These are phyloP conservation scores for Triticum monococcum DNA, from an alignment of 176 grass and related monocot genomes.

Conservation along the genomic window DNA sequence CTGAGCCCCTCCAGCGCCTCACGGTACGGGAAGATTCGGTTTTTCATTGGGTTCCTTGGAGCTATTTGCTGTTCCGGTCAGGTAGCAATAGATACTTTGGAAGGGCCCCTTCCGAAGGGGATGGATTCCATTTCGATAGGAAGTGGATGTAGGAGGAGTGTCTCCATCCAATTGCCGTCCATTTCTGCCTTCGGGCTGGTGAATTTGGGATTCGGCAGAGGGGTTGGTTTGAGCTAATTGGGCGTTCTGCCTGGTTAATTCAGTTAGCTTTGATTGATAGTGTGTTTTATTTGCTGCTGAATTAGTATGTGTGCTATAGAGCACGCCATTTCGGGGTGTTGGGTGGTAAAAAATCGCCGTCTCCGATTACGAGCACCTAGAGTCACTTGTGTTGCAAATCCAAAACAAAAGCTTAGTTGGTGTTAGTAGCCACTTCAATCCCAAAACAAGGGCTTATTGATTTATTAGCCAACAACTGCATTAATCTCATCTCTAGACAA, in stretches of 20 bases:
- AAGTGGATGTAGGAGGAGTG: constrained; percentile 6
- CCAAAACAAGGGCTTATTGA: constrained; percentile 8
- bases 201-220: constrained; percentile 13
- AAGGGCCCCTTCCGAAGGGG: neutral
- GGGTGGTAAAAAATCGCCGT: neutral
- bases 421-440: neutral
- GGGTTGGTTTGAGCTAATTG: constrained; percentile 23
- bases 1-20: constrained; percentile 56
- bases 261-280: constrained; percentile 5
- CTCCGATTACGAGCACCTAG: neutral
- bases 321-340: neutral
- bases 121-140: constrained; percentile 9
- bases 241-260: constrained; percentile 24
- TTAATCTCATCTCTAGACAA: constrained; percentile 10
- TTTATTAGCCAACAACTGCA: neutral
- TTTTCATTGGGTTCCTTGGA: constrained; percentile 28
- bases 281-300: neutral
- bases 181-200: neutral
- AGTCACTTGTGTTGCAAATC: neutral
- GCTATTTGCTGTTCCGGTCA: neutral
- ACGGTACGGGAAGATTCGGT: constrained; percentile 54
- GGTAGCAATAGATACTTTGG: constrained; percentile 1
- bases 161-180: constrained; percentile 18
- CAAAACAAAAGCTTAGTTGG: constrained; percentile 13
- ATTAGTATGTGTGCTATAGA: neutral